These are phyloP conservation scores for Fusarium musae DNA, from an alignment of 2,329 filamentous ascomycete genomes.

Conservation along the genomic window DNA sequence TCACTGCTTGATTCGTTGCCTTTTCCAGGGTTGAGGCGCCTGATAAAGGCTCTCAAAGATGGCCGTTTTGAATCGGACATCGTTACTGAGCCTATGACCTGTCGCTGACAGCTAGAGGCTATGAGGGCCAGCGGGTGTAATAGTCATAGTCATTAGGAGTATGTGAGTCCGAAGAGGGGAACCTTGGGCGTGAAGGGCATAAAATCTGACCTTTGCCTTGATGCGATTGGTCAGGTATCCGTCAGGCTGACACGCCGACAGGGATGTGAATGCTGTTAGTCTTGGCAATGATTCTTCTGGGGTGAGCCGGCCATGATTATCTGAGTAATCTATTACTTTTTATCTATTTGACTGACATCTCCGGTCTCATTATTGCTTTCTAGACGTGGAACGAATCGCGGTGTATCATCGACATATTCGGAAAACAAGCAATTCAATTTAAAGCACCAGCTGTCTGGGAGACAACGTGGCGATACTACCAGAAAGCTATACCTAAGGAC, in stretches of 20 bases:
- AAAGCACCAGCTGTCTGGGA: background rate
- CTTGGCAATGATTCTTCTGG: background rate
- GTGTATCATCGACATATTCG: accelerated
- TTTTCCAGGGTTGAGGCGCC: background rate
- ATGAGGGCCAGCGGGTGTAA: too few species aligned
- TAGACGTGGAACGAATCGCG: accelerated
- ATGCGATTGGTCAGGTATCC: background rate
- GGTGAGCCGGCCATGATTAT: background rate
- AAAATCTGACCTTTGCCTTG: too few species aligned
- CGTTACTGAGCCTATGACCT: too few species aligned
- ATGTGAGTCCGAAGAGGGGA: too few species aligned
- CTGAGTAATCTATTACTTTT: background rate
- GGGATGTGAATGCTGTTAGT: background rate
- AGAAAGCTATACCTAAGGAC: background rate
- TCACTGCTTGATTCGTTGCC: accelerated
- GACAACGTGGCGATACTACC: background rate
- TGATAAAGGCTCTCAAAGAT: background rate
- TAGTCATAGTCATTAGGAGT: too few species aligned
- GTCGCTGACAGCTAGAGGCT: too few species aligned
- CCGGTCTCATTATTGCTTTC: accelerated
- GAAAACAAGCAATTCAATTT: background rate
- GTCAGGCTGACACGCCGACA: background rate
- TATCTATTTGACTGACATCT: accelerated
- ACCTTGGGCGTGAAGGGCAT: too few species aligned
- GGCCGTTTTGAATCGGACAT: background rate